A percentile compares a stretch with the other conserved stretches of the same genome.
phyloP scores from a whole-genome alignment of 2,329 filamentous ascomycete genomes.

The Colletotrichum lentis region DNA sequence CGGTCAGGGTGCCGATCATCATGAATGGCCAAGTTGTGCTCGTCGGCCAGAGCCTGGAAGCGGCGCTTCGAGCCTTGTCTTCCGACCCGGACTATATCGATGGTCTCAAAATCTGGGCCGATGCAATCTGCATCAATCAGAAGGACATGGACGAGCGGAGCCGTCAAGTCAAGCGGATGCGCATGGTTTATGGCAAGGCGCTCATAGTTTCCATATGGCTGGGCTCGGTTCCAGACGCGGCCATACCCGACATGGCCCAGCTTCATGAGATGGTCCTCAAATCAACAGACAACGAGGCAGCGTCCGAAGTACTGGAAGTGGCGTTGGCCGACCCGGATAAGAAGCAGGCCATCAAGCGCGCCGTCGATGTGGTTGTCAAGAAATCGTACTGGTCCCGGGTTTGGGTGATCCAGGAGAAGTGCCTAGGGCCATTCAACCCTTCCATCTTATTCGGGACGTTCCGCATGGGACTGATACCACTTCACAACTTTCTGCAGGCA shows the following conservation, averaged over 20 bases:
- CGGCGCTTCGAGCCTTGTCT: slow-evolving; percentile 23
- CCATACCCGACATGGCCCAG: slow-evolving; percentile 25
- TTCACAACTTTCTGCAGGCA: slow-evolving; percentile 24
- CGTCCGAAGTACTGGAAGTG: slow-evolving; percentile 2
- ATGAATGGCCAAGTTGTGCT: slow-evolving; percentile 21
- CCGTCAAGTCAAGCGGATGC: slow-evolving; percentile 39
- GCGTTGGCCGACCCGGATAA: slow-evolving; percentile 9
- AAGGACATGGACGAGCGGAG: slow-evolving; percentile 35
- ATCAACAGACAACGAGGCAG: slow-evolving; percentile 2
- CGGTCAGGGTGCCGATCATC: slow-evolving; percentile 12
- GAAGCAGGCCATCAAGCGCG: slow-evolving; percentile 5
- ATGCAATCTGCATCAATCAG: slow-evolving; percentile 41
- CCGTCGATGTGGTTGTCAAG: slow-evolving; percentile 15
- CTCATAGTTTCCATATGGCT: slow-evolving; percentile 37
- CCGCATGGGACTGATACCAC: slow-evolving; percentile 17
- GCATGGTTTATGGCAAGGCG: slow-evolving; percentile 35
- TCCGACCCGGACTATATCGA: slow-evolving; percentile 24
- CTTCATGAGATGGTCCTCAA: slow-evolving; percentile 18
- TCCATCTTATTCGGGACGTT: slow-evolving; percentile 30
- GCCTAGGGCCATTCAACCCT: slow-evolving; percentile 24
- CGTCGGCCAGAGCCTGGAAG: slow-evolving; percentile 22
- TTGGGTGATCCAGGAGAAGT: slow-evolving; percentile 32
- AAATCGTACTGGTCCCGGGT: slow-evolving; percentile 23
- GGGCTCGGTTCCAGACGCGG: slow-evolving; percentile 19
- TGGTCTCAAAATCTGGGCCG: slow-evolving; percentile 36